Base-by-base conservation (phyloP, 257 asterid species). In the Solanum dulcamara region DNA sequence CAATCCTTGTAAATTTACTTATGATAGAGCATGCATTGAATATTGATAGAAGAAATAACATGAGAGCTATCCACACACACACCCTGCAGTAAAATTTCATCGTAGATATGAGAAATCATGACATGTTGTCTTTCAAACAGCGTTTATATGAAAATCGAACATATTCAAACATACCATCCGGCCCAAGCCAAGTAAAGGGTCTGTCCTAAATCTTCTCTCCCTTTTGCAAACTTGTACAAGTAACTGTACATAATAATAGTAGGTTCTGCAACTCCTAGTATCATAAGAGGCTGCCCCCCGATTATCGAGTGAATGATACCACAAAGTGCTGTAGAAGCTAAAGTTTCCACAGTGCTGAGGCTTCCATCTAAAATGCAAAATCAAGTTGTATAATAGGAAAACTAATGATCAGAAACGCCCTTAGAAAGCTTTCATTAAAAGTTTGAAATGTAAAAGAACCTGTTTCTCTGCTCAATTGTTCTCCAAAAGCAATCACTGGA, bases 401-500 rank as follows among this genome's bases (percentile, higher is more conserved):
- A 28, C 10, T 4, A 1, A 77, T 28, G 33, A 15, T 77, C 62
- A 46, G 42, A 44, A 14, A 44, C 14, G 40, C 60, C 2, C 26
- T n/a, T 38, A 40, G 37, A 37, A 28, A 17, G 4, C 9, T 71
- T 18, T 10, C 44, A 9, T 79, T 28, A 6, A 48, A 79, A 79
- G 20, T 17, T 79, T 0, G 10, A 48, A 48, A 79, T 28, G 83
- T 30, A 48, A 28, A 79, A 48, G 26, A 79, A 87, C 89, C 89
- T 35, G 89, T 87, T 55, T 81, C 84, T 74, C 87, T 85, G 18
- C 70, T 85, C 85, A 87, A 81, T 67, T 87, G 89, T 46, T 87
- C 89, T 24, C 89, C 89, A 46, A 87, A 87, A 18, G 89, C 85
- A 12, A 87, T 87, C 40, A 87, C 89, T 2, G 89, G 89, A 46